Evolutionary conservation across 257 asterid species (phyloP), one percentile per base, ranked within the genome.

Genomic region (Scutellaria barbata): DNA sequence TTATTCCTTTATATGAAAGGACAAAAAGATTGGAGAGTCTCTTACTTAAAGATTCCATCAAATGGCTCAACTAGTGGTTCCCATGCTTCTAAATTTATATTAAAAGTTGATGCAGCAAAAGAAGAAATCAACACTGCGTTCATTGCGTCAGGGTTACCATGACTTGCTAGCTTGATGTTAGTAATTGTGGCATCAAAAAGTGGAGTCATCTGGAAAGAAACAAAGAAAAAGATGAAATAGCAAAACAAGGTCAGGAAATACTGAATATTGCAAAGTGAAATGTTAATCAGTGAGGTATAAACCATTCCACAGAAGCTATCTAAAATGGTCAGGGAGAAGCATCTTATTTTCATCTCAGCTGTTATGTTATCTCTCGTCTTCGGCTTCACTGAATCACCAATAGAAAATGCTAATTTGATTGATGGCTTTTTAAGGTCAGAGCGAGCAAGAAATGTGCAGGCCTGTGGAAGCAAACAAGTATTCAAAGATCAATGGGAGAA

Each of bases 281-380:
- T 62, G 11, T 48, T 64, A 68, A 70, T 60, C 41, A 20, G 52
- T 13, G 66, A 68, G 74, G 72, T 74, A 66, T 78, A 56, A 79
- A 94, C 99, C 99, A 82, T 94, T 87, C 99, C 99, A 75, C 96
- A 84, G 60, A 88, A 86, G 96, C 95, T 86, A 87, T 94, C 99
- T 82, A 94, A 79, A 66, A 94, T 70, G 71, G 98, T 91, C 59
- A 94, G 81, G 53, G 99, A 94, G 65, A 86, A 80, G 74, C 92
- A 86, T 92, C 98, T 79, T 79, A 94, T 81, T 91, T 94, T 92
- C 95, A 91, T 86, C 83, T 94, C 99, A 59, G 98, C 96, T 11
- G 96, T 83, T 74, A 88, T 80, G 82, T 94, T 94, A 82, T 91
- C 99, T 85, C 88, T 85, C 60, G 95, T 79, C 86, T 92, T 94